phyloP scores from a whole-genome alignment of 176 grass and related monocot genomes.

The Oryza nivara region DNA sequence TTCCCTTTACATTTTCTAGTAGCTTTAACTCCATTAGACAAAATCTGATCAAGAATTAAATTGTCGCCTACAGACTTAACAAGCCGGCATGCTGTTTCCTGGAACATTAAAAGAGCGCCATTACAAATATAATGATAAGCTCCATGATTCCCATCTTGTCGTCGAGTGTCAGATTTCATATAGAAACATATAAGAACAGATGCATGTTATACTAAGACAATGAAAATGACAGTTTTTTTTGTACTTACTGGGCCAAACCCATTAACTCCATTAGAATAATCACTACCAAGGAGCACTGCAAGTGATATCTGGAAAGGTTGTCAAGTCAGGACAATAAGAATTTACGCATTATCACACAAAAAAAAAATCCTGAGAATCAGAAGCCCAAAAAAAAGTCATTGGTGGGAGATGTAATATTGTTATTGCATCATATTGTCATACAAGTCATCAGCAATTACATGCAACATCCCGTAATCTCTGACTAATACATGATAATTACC shows the following conservation, averaged over 20 bases:
- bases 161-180: background rate
- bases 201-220: background rate
- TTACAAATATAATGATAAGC: constrained; percentile 21
- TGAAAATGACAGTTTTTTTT: constrained; percentile 6
- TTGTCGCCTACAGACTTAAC: constrained; percentile 87
- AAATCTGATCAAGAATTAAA: constrained; percentile 74
- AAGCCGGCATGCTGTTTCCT: constrained; percentile 88
- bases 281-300: constrained; percentile 87
- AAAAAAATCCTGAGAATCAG: constrained; percentile 2
- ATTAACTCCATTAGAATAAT: constrained; percentile 82
- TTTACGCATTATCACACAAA: constrained; percentile 20
- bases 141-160: background rate
- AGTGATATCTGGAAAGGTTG: constrained; percentile 79
- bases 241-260: constrained; percentile 83
- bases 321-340: background rate
- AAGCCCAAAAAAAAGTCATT: background rate
- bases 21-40: constrained; percentile 63
- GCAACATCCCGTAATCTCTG: constrained; percentile 18
- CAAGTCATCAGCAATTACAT: background rate
- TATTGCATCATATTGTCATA: background rate
- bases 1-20: constrained; percentile 69
- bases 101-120: constrained; percentile 40
- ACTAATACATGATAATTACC: constrained; percentile 18
- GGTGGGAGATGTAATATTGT: constrained; percentile 4
- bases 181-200: constrained; percentile 34